These are phyloP conservation scores for Paracoccidioides lutzii DNA, from an alignment of 2,329 filamentous ascomycete genomes.

Conservation along the genomic window DNA sequence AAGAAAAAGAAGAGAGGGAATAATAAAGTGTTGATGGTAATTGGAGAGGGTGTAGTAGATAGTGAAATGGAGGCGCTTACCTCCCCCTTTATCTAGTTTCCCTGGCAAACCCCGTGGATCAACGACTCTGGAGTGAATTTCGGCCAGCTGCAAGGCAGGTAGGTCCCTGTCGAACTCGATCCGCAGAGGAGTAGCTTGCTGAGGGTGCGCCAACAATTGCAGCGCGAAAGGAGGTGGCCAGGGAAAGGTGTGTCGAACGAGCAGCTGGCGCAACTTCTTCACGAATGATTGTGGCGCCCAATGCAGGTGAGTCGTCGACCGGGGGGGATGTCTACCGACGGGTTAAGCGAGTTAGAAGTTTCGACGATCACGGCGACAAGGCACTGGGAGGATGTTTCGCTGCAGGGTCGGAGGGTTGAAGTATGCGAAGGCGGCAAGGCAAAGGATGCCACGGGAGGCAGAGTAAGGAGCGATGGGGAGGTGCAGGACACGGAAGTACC, in stretches of 20 bases:
- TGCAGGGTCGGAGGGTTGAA: conserved; percentile 1
- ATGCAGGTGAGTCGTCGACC: neutral
- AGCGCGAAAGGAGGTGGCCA: neutral
- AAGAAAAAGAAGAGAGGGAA: neutral
- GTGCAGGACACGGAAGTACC: neutral
- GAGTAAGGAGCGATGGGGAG: conserved; percentile 5
- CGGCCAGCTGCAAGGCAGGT: neutral
- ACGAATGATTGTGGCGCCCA: neutral
- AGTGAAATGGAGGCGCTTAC: neutral
- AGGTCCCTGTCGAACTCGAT: neutral
- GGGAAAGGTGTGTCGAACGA: neutral
- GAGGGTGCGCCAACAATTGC: neutral
- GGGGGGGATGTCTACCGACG: neutral
- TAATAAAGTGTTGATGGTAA: neutral
- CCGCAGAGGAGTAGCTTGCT: neutral
- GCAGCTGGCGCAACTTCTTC: neutral
- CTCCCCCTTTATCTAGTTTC: neutral
- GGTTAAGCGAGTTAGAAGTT: neutral
- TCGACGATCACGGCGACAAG: conserved; percentile 1
- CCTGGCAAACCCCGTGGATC: neutral
- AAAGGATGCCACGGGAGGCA: neutral
- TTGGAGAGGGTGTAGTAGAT: neutral
- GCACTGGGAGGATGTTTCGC: neutral
- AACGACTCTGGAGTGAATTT: neutral
- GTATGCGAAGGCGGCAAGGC: neutral